Conservation (phyloP, 23 red algal species). For the Cyanidiococcus yangmingshanensis region DNA sequence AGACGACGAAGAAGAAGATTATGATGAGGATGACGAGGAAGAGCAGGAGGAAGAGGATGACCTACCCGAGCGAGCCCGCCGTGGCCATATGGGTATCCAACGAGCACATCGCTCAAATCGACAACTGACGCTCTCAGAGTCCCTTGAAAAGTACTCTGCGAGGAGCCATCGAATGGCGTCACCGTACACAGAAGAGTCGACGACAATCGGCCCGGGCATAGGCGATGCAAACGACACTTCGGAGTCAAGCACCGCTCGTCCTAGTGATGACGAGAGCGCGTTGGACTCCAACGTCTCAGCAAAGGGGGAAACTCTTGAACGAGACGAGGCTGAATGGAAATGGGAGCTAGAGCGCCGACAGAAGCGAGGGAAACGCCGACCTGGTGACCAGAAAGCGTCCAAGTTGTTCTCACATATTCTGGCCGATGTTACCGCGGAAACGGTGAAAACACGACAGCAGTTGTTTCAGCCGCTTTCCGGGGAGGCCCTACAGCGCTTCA, state of each 20-base stretch:
- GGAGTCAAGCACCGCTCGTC: neutral
- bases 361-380: neutral
- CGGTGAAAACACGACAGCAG: neutral
- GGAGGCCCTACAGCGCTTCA: conserved; percentile 12
- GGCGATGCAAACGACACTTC: neutral
- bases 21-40: conserved; percentile 2
- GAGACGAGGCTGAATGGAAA: conserved; percentile 3
- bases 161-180: neutral
- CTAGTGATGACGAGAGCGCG: neutral
- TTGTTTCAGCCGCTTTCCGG: neutral
- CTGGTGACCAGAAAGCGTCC: neutral
- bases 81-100: no score
- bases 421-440: neutral
- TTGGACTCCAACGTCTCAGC: neutral
- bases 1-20: no score
- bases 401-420: conserved; percentile 13
- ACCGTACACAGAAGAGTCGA: neutral
- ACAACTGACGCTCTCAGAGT: neutral
- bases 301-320: neutral
- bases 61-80: no score
- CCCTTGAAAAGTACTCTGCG: neutral
- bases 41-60: conserved; percentile 1
- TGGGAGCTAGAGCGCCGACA: neutral
- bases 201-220: neutral
- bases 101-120: no score